Evolutionary conservation across 2,329 filamentous ascomycete species (phyloP), one percentile per base, ranked within the genome.

Genomic region (Hortaea sp.): DNA sequence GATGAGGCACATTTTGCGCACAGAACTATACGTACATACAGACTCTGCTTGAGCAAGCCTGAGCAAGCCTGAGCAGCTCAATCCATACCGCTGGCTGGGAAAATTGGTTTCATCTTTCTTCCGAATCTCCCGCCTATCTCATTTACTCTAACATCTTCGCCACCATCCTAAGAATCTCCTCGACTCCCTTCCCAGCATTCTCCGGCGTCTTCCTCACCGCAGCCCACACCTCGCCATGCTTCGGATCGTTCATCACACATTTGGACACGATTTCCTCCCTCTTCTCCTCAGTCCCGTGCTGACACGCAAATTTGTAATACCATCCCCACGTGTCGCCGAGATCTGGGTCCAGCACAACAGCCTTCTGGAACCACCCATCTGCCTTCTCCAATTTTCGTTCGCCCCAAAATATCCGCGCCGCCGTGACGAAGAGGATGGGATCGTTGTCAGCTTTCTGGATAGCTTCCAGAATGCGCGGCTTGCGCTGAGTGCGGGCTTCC

Each of bases 391-490:
- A 75, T 62, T 84, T 83, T 46, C 92, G 78, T 69, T 98, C 92
- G 7, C 79, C 82, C 92, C 92, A 98, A 70, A 98, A 95, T 55
- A 97, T 94, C 13, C 92, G 81, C 5, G 89, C 92, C 9, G 95
- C 88, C 0, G 89, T 89, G 31, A 94, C 84, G 62, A 97, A 94
- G 4, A 98, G 74, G 13, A 83, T 76, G 0, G 92, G 81, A 62
- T 97, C 90, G 60, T 88, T 92, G 63, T 97, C 92, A 5, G 94
- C 87, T 66, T 94, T 94, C 69, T 95, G 94, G 69, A 98, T 94
- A 29, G 90, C 94, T 69, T 97, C 92, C 40, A 97, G 74, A 46
- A 85, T 86, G 49, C 89, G 81, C 3, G 90, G 84, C 66, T 95
- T 95, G 47, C 94, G 85, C 65, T 97, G 88, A 32, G 92, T 94